Evolutionary conservation across 2,329 filamentous ascomycete species (phyloP).

Genomic region (Claviceps africana): DNA sequence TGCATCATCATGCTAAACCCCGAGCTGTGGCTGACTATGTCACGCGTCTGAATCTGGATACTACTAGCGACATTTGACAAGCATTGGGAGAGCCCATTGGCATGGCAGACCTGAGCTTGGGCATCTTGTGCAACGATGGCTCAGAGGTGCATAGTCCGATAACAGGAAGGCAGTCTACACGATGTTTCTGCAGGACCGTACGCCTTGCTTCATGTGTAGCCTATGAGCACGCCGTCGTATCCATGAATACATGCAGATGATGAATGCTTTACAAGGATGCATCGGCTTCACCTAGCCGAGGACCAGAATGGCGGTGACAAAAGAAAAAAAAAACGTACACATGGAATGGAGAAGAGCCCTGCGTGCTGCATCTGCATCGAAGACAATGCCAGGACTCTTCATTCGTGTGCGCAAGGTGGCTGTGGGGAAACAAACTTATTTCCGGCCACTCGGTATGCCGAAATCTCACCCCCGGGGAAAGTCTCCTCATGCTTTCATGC

Average conservation of each 20-base stretch:
- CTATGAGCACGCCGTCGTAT: constrained; percentile 1
- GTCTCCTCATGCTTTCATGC: background rate
- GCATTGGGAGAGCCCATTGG: constrained; percentile 2
- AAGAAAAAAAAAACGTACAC: too few species aligned
- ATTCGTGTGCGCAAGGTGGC: background rate
- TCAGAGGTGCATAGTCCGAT: background rate
- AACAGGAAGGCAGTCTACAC: background rate
- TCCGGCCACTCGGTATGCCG: background rate
- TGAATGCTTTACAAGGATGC: background rate
- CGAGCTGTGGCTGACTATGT: constrained; percentile 2
- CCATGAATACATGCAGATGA: constrained; percentile 1
- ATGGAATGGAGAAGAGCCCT: background rate
- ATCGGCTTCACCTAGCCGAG: too few species aligned
- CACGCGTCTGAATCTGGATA: constrained; percentile 3
- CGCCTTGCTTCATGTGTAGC: background rate
- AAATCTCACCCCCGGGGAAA: background rate
- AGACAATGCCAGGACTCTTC: background rate
- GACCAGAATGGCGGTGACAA: too few species aligned
- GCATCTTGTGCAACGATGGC: constrained; percentile 3
- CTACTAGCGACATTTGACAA: constrained; percentile 5
- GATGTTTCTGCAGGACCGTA: constrained; percentile 2
- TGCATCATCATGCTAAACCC: background rate
- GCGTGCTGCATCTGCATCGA: background rate
- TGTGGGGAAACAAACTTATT: background rate
- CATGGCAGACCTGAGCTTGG: constrained; percentile 3